phyloP scores from a whole-genome alignment of 1,284 basidiomycete genomes.

The Singerocomus inundabilis region DNA sequence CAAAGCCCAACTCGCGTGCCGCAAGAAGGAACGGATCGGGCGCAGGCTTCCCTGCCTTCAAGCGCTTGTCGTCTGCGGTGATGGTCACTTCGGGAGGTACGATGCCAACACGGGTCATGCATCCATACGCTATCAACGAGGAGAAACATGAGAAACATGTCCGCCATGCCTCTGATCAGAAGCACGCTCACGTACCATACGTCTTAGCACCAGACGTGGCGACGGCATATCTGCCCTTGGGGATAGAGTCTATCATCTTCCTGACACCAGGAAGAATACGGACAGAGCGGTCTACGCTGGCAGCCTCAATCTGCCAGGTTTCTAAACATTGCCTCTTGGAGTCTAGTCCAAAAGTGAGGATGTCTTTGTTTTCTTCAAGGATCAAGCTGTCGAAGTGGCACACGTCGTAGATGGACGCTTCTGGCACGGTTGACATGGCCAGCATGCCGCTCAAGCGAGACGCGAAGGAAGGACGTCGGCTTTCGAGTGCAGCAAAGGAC shows the following conservation, averaged over 20 bases:
- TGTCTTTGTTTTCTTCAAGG: constrained; percentile 38
- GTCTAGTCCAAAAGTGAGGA: constrained; percentile 32
- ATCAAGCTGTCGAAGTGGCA: constrained; percentile 40
- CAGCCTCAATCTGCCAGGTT: constrained; percentile 61
- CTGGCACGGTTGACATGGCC: constrained; percentile 41
- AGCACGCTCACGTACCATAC: constrained; percentile 45
- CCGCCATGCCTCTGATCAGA: not conserved
- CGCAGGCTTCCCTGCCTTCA: constrained; percentile 65
- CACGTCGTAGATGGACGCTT: constrained; percentile 38
- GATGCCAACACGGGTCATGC: constrained; percentile 73
- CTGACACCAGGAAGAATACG: constrained; percentile 74
- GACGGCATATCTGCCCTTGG: constrained; percentile 66
- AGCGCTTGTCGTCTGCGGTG: constrained; percentile 74
- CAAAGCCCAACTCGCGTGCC: constrained; percentile 67
- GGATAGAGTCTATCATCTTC: constrained; percentile 66
- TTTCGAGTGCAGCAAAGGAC: constrained; percentile 37
- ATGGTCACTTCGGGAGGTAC: constrained; percentile 71
- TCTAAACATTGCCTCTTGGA: constrained; percentile 38
- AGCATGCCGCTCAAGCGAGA: constrained; percentile 48
- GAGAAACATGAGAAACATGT: too few species aligned
- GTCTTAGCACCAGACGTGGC: constrained; percentile 78
- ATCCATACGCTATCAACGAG: constrained; percentile 52
- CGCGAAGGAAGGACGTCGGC: constrained; percentile 52
- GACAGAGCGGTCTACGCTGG: constrained; percentile 64
- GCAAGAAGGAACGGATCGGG: constrained; percentile 78